A percentile compares a stretch with the other conserved stretches of the same genome.
Evolutionary conservation across 306 rosid genomes (phyloP).

Genomic region (Prunus mira): DNA sequence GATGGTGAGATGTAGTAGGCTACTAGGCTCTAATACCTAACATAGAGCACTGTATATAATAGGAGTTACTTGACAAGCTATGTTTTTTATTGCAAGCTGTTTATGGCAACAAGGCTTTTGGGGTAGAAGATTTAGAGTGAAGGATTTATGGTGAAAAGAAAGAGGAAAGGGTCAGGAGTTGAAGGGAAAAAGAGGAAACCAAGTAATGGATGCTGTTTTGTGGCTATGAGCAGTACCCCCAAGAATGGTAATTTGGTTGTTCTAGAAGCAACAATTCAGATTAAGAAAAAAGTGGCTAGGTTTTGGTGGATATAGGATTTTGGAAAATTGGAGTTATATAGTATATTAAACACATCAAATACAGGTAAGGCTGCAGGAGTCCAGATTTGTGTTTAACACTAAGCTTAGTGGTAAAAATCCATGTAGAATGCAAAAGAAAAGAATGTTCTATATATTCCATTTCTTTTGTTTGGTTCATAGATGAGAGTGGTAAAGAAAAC

Average conservation of each 20-base stretch:
- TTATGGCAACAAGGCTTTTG: not conserved
- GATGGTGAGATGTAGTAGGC: not conserved
- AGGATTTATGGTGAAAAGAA: not conserved
- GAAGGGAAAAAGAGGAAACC: not conserved
- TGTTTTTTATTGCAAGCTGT: not conserved
- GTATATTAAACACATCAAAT: not conserved
- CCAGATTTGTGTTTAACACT: not conserved
- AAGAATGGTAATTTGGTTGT: not conserved
- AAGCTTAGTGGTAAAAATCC: not conserved
- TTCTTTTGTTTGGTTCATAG: not conserved
- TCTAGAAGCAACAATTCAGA: not conserved
- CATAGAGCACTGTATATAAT: not conserved
- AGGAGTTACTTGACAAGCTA: not conserved
- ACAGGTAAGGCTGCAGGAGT: not conserved
- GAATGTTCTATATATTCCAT: not conserved
- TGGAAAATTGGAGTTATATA: not conserved
- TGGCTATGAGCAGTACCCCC: not conserved
- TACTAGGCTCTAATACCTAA: not conserved
- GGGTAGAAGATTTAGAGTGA: not conserved
- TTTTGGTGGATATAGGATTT: slow-evolving; percentile 3
- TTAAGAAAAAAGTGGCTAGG: not conserved
- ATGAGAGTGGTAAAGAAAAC: not conserved
- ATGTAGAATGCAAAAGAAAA: not conserved
- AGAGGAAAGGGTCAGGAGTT: not conserved
- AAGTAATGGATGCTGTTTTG: not conserved